Percentiles rank a stretch among this genome's conserved stretches.
These are phyloP conservation scores for Emmonsia crescens DNA, from an alignment of 2,329 filamentous ascomycete genomes.

Conservation along the genomic window DNA sequence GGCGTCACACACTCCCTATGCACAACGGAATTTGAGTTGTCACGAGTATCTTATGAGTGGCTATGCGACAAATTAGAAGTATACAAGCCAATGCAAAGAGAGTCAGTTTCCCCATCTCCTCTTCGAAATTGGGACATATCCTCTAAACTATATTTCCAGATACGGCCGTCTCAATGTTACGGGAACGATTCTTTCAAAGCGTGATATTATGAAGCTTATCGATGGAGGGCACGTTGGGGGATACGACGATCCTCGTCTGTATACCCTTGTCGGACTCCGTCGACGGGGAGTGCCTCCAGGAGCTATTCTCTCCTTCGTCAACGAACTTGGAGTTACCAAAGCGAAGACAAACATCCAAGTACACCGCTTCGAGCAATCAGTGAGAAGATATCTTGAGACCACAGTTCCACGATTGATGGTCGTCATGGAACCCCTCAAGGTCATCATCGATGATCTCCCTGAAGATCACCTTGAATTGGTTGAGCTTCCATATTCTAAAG, in stretches of 20 bases:
- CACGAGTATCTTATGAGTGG: slow-evolving; percentile 82
- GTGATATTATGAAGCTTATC: slow-evolving; percentile 70
- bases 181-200: slow-evolving; percentile 79
- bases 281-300: slow-evolving; percentile 79
- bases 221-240: slow-evolving; percentile 65
- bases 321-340: slow-evolving; percentile 84
- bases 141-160: slow-evolving; percentile 15
- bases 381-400: slow-evolving; percentile 76
- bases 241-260: slow-evolving; percentile 87
- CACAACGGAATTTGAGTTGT: slow-evolving; percentile 82
- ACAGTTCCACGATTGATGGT: slow-evolving; percentile 85
- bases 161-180: slow-evolving; percentile 65
- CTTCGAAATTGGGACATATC: neutral
- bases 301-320: slow-evolving; percentile 79
- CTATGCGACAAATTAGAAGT: slow-evolving; percentile 70
- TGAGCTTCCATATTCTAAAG: slow-evolving; percentile 68
- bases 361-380: slow-evolving; percentile 69
- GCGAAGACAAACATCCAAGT: slow-evolving; percentile 69
- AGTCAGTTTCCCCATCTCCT: slow-evolving; percentile 26
- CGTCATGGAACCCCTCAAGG: slow-evolving; percentile 71
- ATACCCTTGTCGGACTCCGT: slow-evolving; percentile 73
- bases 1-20: slow-evolving; percentile 85
- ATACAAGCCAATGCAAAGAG: slow-evolving; percentile 88
- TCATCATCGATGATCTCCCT: slow-evolving; percentile 57
- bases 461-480: slow-evolving; percentile 56